Conservation (phyloP, 1,284 basidiomycete genomes). For the Salmacisia buchloeana region DNA sequence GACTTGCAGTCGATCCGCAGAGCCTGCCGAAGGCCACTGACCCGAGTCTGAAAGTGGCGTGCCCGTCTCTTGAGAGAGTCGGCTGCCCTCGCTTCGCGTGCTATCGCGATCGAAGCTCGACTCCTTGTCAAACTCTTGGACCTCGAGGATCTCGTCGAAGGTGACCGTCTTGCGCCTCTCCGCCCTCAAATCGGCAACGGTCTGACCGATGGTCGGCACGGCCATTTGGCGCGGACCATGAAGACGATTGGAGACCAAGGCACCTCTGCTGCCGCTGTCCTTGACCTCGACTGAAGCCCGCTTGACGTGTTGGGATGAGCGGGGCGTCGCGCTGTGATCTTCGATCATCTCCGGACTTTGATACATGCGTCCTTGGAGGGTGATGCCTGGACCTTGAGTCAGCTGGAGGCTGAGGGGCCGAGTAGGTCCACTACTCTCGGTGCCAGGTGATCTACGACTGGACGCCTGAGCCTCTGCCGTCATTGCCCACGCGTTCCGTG, state of each 20-base stretch:
- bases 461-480: conserved; percentile 63
- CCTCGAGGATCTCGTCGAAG: conserved; percentile 77
- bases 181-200: conserved; percentile 7
- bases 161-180: conserved; percentile 63
- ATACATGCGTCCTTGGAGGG: conserved; percentile 6
- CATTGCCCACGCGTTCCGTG: conserved; percentile 60
- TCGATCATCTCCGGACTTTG: conserved; percentile 8
- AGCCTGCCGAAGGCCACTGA: neutral
- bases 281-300: conserved; percentile 11
- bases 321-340: conserved; percentile 62
- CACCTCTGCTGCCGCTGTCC: conserved; percentile 58
- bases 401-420: conserved; percentile 69
- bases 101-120: conserved; percentile 38
- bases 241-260: conserved; percentile 71
- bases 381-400: conserved; percentile 65
- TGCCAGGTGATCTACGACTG: conserved; percentile 62
- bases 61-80: neutral
- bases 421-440: conserved; percentile 62
- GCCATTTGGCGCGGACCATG: conserved; percentile 61
- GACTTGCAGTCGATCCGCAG: neutral
- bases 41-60: neutral
- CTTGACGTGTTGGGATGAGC: conserved; percentile 63
- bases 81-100: conserved; percentile 18
- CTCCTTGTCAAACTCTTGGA: conserved; percentile 61
- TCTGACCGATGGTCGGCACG: conserved; percentile 13